Evolutionary conservation across 1,284 basidiomycete species (phyloP).

Genomic region (Leccinum ponderosum): DNA sequence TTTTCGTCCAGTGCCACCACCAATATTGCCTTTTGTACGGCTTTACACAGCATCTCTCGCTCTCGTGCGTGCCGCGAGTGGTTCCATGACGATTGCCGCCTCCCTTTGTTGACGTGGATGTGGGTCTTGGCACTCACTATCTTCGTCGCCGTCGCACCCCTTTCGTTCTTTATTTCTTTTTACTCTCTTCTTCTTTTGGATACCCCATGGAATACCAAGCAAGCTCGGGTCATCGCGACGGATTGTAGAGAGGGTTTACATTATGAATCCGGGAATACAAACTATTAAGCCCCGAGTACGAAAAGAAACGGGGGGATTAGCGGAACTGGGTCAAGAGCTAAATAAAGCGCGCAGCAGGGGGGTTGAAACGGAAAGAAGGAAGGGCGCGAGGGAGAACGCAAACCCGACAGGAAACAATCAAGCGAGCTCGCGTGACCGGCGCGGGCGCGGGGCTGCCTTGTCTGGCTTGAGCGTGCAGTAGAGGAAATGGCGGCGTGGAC

Average conservation of each 20-base stretch:
- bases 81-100: background rate
- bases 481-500: slow-evolving; percentile 77
- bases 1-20: background rate
- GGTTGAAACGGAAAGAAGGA: background rate
- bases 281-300: background rate
- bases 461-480: slow-evolving; percentile 73
- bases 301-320: background rate
- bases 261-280: slow-evolving; percentile 11
- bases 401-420: background rate
- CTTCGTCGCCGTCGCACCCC: background rate
- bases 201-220: slow-evolving; percentile 22
- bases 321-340: background rate
- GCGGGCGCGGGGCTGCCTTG: slow-evolving; percentile 36
- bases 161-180: background rate
- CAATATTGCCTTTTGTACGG: background rate
- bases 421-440: slow-evolving; percentile 33
- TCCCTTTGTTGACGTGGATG: background rate
- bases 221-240: slow-evolving; percentile 3
- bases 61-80: background rate
- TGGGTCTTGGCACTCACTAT: slow-evolving; percentile 4
- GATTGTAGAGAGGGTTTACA: slow-evolving; percentile 14
- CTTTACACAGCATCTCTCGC: background rate
- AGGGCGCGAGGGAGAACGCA: background rate
- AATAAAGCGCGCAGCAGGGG: background rate
- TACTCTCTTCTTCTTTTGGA: slow-evolving; percentile 11